A percentile compares a stretch with the other conserved stretches of the same genome.
Conservation (phyloP, 2,329 filamentous ascomycete genomes). For the Boeremia exigua region DNA sequence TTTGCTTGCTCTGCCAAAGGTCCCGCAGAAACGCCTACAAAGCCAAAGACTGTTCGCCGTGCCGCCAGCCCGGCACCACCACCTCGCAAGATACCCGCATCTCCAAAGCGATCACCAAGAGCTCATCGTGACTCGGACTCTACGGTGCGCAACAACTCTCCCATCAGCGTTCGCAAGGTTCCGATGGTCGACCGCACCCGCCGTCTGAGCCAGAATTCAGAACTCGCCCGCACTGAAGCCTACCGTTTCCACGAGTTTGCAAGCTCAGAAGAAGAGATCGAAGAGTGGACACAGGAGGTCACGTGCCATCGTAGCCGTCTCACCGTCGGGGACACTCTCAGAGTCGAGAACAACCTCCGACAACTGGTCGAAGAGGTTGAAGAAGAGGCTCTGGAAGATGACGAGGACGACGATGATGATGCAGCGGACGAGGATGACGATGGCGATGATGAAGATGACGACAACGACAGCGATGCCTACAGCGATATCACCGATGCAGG, state of each 20-base stretch:
- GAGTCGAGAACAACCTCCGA: conserved; percentile 88
- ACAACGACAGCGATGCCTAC: conserved; percentile 50
- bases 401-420: conserved; percentile 56
- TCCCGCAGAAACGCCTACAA: conserved; percentile 48
- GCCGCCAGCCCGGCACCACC: conserved; percentile 54
- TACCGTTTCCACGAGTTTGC: conserved; percentile 87
- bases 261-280: conserved; percentile 80
- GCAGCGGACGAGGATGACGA: conserved; percentile 53
- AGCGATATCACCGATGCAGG: conserved; percentile 63
- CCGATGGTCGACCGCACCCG: conserved; percentile 40
- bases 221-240: conserved; percentile 60
- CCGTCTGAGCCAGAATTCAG: conserved; percentile 46
- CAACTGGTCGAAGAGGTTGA: conserved; percentile 88
- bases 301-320: conserved; percentile 71
- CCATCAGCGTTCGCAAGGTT: conserved; percentile 51
- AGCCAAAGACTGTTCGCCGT: conserved; percentile 48
- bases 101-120: conserved; percentile 39
- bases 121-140: conserved; percentile 58
- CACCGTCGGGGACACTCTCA: conserved; percentile 86
- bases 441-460: conserved; percentile 57
- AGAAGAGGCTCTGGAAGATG: conserved; percentile 80
- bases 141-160: conserved; percentile 57
- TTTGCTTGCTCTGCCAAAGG: conserved; percentile 71
- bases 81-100: conserved; percentile 31
- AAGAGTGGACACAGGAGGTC: conserved; percentile 87